Base-by-base conservation (phyloP, 129 eudicot genomes). In the Centella asiatica region DNA sequence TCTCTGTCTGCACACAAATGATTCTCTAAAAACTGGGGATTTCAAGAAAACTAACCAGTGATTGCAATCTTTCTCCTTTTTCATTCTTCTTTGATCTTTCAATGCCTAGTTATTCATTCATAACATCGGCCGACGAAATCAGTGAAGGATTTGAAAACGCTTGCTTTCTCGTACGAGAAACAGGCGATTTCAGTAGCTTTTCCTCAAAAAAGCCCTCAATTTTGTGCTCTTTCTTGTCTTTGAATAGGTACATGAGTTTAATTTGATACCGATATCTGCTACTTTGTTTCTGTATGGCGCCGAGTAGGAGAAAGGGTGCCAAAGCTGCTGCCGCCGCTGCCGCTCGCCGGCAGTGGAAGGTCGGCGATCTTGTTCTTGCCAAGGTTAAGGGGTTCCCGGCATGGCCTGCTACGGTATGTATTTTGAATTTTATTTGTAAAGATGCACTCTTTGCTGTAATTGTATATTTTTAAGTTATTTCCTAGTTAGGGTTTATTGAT, bases 321-420 rank as follows among this genome's bases (percentile, higher is more conserved):
- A 87, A 77, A 72, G 95, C 95, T 9, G 95, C 95, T 11, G 84
- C 89, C 0, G 84, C 86, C 1, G n/a, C n/a, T n/a, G 98, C 95
- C 29, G 95, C 96, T 19, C 61, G 96, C 52, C 74, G 83, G 76
- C 76, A 82, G 84, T 92, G 88, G 95, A 92, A 92, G 75, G 82
- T 87, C 20, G 96, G 99, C 53, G 96, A 92, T 84, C 99, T 92
- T 39, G 96, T 92, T 61, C 95, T 92, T 18, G 99, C 96, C 2
- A 92, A 92, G 80, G 84, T 87, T 70, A 92, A 92, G 67, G 98
- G 98, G 4, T 87, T 84, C 70, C 98, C 98, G 49, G 90, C 98
- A 7, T 92, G 95, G 98, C 98, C 98, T 40, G 98, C 95, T 22
- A 81, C 79, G 90, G 98, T 92, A 86, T 56, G 86, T 53, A 24